Conservation (phyloP, 352 stramenopile genomes). For the Phytophthora hibernalis region DNA sequence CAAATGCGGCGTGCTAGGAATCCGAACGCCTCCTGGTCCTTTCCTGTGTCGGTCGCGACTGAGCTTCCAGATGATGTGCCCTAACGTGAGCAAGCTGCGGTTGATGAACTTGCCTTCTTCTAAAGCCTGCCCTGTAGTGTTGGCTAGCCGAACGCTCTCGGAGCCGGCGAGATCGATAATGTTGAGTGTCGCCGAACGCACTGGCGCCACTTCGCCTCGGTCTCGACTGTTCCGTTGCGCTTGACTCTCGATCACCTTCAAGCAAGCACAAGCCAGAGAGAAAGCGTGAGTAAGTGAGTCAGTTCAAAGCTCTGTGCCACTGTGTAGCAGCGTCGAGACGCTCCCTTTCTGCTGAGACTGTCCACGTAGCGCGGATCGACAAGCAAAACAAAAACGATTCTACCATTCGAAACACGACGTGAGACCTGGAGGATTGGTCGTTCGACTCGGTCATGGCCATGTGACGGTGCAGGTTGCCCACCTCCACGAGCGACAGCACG, state of each 20-base stretch:
- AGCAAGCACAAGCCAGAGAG: slow-evolving; percentile 19
- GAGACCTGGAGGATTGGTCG: slow-evolving; percentile 79
- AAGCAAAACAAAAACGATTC: slow-evolving; percentile 23
- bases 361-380: slow-evolving; percentile 19
- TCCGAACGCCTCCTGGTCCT: slow-evolving; percentile 15
- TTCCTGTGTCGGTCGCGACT: slow-evolving; percentile 58
- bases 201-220: slow-evolving; percentile 31
- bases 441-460: slow-evolving; percentile 80
- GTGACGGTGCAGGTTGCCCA: slow-evolving; percentile 79
- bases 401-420: slow-evolving; percentile 83
- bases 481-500: slow-evolving; percentile 87
- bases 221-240: slow-evolving; percentile 44
- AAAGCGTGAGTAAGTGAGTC: slow-evolving; percentile 37
- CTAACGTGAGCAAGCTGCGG: slow-evolving; percentile 90
- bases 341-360: slow-evolving; percentile 30
- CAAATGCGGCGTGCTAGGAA: slow-evolving; percentile 70
- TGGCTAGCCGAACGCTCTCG: slow-evolving; percentile 84
- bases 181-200: slow-evolving; percentile 88
- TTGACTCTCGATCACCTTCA: slow-evolving; percentile 81
- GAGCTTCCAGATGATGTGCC: slow-evolving; percentile 95
- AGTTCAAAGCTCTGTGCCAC: slow-evolving; percentile 30
- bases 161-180: slow-evolving; percentile 92
- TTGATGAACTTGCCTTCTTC: slow-evolving; percentile 93
- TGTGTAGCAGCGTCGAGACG: slow-evolving; percentile 24
- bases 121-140: slow-evolving; percentile 77